These are phyloP conservation scores for Paralagenidium karlingii DNA, from an alignment of 352 stramenopile genomes.

Conservation along the genomic window DNA sequence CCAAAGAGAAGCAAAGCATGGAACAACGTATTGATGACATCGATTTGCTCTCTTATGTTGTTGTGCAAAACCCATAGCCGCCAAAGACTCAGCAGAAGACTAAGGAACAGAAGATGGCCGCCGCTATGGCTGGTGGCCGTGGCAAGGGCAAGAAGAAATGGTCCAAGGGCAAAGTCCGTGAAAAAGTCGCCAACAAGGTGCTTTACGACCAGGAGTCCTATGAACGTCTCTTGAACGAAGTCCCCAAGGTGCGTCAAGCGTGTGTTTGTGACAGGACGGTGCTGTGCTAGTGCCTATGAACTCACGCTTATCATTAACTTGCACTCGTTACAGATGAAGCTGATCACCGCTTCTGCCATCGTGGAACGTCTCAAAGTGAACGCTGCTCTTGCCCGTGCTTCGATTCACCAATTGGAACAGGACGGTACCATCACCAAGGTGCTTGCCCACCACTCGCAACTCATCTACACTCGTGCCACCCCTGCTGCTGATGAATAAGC, in stretches of 20 bases:
- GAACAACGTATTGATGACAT: neutral
- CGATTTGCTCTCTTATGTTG: neutral
- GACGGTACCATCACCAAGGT: slow-evolving; percentile 94
- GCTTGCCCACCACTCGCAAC: slow-evolving; percentile 91
- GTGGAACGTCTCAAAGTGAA: slow-evolving; percentile 99
- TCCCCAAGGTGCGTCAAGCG: slow-evolving; percentile 93
- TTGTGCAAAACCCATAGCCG: slow-evolving; percentile 33
- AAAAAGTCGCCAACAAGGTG: slow-evolving; percentile 99
- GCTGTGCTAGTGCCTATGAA: neutral
- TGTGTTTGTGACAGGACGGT: too few species aligned
- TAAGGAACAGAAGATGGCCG: slow-evolving; percentile 99
- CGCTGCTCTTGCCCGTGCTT: slow-evolving; percentile 93
- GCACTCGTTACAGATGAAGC: slow-evolving; percentile 88
- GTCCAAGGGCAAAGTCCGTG: slow-evolving; percentile 99
- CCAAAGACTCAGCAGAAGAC: slow-evolving; percentile 99
- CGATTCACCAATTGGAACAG: slow-evolving; percentile 93
- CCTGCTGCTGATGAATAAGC: slow-evolving; percentile 62
- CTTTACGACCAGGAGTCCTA: slow-evolving; percentile 99
- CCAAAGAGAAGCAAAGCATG: too few species aligned
- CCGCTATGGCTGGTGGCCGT: slow-evolving; percentile 95
- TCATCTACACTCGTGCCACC: slow-evolving; percentile 97
- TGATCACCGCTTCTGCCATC: slow-evolving; percentile 97
- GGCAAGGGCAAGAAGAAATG: slow-evolving; percentile 99
- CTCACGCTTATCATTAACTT: slow-evolving; percentile 1
- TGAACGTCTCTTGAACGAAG: slow-evolving; percentile 94